Percentiles rank a stretch among this genome's conserved stretches.
These are phyloP conservation scores for Phytophthora uliginosa DNA, from an alignment of 352 stramenopile species.

Conservation along the genomic window DNA sequence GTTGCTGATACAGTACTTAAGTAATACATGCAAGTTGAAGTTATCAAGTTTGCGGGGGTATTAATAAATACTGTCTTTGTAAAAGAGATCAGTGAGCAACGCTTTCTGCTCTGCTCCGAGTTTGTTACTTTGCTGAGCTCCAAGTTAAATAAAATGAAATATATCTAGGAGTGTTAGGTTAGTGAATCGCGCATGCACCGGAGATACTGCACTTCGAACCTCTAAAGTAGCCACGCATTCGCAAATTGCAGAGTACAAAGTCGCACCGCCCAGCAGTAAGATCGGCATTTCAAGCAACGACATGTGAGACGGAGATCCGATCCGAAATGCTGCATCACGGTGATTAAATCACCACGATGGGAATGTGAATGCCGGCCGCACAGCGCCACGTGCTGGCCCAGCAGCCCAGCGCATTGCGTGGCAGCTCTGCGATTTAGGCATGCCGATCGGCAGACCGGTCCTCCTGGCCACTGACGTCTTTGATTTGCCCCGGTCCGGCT, in stretches of 20 bases:
- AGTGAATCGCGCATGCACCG: no score
- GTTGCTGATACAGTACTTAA: no score
- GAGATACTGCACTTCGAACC: no score
- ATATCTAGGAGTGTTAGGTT: no score
- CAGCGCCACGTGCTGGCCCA: no score
- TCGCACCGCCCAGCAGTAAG: not conserved
- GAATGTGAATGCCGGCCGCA: not conserved
- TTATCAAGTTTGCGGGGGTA: not conserved
- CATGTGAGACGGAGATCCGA: not conserved
- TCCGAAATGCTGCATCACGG: not conserved
- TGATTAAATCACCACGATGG: constrained; percentile 18
- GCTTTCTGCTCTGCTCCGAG: no score
- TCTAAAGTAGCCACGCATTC: no score
- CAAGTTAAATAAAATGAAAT: no score
- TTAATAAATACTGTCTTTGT: no score
- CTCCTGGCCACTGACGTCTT: constrained; percentile 26
- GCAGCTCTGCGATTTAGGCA: constrained; percentile 1
- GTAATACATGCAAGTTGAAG: not conserved
- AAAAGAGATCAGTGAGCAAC: no score
- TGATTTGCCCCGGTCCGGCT: constrained; percentile 35
- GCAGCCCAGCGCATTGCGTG: not conserved
- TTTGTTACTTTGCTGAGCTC: no score
- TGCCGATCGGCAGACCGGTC: constrained; percentile 2
- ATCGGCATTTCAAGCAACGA: not conserved
- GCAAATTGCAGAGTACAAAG: not conserved